These are phyloP conservation scores for Calonectria honghensis DNA, from an alignment of 2,329 filamentous ascomycete genomes.

Conservation along the genomic window DNA sequence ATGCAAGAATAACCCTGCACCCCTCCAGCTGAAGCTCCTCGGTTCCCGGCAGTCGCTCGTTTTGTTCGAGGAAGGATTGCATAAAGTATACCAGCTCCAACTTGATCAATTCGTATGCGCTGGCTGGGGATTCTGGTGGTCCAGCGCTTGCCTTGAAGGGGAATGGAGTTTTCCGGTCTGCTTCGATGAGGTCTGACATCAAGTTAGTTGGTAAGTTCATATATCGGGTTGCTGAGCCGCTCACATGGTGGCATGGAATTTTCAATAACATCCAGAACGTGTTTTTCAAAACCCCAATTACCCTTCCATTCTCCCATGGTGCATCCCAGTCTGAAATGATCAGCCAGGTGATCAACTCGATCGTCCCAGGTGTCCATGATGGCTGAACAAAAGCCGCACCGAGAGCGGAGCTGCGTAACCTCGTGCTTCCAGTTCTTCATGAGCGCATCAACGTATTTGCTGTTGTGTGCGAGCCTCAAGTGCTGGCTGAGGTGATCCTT, in stretches of 20 bases:
- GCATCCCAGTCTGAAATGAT: conserved; percentile 62
- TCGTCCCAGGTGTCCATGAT: conserved; percentile 60
- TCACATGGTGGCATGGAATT: conserved; percentile 63
- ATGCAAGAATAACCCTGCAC: conserved; percentile 52
- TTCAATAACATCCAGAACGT: conserved; percentile 60
- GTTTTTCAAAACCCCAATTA: conserved; percentile 63
- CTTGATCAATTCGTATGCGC: conserved; percentile 61
- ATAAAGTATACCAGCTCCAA: conserved; percentile 58
- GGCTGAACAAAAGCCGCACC: conserved; percentile 63
- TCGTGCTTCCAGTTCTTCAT: conserved; percentile 60
- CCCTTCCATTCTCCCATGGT: conserved; percentile 64
- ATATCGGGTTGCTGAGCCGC: no score
- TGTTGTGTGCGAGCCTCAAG: conserved; percentile 61
- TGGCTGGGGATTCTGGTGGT: conserved; percentile 45
- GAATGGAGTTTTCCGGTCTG: conserved; percentile 42
- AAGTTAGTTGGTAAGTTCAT: not conserved
- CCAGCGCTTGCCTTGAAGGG: conserved; percentile 49
- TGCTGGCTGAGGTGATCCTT: conserved; percentile 66
- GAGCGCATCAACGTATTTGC: conserved; percentile 58
- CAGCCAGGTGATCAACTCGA: conserved; percentile 60
- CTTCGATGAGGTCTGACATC: conserved; percentile 28
- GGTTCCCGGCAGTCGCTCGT: conserved; percentile 45
- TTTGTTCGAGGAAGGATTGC: conserved; percentile 49
- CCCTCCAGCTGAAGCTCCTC: conserved; percentile 46
- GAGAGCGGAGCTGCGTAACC: conserved; percentile 59